These are phyloP conservation scores for Scedosporium dehoogii DNA, from an alignment of 2,329 filamentous ascomycete genomes.

Conservation along the genomic window DNA sequence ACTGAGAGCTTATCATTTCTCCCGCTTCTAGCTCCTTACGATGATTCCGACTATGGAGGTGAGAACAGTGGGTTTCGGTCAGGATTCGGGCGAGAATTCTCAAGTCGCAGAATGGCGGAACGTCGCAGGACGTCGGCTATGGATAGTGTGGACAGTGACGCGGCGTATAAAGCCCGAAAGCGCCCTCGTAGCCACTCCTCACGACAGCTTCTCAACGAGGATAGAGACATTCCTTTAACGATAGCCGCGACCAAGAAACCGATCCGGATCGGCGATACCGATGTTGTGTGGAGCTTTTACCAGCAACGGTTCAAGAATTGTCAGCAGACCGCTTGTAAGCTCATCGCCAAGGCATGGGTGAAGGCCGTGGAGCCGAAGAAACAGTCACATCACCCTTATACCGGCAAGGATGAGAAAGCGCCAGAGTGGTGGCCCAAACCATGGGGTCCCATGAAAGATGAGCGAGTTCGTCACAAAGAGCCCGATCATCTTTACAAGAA, in stretches of 20 bases:
- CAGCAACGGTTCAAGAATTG: conserved; percentile 52
- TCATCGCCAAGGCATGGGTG: conserved; percentile 66
- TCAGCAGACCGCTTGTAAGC: conserved; percentile 63
- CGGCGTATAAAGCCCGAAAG: conserved; percentile 24
- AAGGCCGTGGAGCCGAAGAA: conserved; percentile 69
- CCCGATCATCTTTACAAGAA: conserved; percentile 63
- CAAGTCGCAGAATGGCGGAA: not conserved
- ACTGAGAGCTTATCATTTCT: not conserved
- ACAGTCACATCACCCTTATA: conserved; percentile 65
- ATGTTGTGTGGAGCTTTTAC: conserved; percentile 50
- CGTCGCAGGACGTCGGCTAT: not conserved
- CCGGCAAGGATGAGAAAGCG: conserved; percentile 49
- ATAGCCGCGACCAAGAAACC: conserved; percentile 27
- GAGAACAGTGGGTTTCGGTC: not conserved
- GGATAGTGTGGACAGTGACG: conserved; percentile 1
- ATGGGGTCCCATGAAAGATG: conserved; percentile 38
- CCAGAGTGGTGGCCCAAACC: conserved; percentile 59
- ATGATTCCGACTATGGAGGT: not conserved
- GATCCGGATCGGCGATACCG: conserved; percentile 43
- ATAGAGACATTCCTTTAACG: conserved; percentile 30
- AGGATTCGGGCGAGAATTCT: not conserved
- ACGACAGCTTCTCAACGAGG: conserved; percentile 27
- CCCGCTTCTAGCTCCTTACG: not conserved
- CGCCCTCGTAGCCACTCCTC: conserved; percentile 19
- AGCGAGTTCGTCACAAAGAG: conserved; percentile 57